Percentiles rank a stretch among this genome's conserved stretches.
phyloP scores from a whole-genome alignment of 208 protist genomes.

The Trypanosoma vivax region DNA sequence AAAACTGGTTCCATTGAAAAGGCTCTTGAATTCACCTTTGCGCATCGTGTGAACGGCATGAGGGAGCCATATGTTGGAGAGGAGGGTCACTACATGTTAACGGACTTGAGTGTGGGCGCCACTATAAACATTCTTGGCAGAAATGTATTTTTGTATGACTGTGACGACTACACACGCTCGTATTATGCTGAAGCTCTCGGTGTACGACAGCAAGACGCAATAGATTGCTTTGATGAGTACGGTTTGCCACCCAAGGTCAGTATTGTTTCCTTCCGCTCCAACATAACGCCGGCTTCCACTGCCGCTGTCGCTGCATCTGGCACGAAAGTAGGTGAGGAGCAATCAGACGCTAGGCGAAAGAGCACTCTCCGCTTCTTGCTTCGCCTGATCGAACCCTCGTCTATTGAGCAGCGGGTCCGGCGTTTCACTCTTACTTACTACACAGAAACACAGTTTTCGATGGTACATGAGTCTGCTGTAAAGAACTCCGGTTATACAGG shows the following conservation, averaged over 20 bases:
- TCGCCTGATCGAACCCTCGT: constrained; percentile 38
- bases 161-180: constrained; percentile 90
- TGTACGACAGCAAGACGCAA: constrained; percentile 27
- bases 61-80: constrained; percentile 62
- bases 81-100: constrained; percentile 70
- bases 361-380: constrained; percentile 76
- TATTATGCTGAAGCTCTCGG: constrained; percentile 78
- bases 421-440: constrained; percentile 80
- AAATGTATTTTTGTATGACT: constrained; percentile 86
- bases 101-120: constrained; percentile 80
- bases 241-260: constrained; percentile 10
- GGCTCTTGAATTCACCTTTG: constrained; percentile 78
- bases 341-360: constrained; percentile 5
- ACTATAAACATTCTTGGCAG: constrained; percentile 80
- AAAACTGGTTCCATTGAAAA: constrained; percentile 67
- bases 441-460: constrained; percentile 86
- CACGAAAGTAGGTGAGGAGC: background rate
- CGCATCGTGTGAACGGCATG: constrained; percentile 75
- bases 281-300: constrained; percentile 10
- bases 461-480: constrained; percentile 60
- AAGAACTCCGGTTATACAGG: constrained; percentile 67
- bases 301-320: background rate
- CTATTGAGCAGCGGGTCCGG: constrained; percentile 42
- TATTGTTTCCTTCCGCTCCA: constrained; percentile 8
- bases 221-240: constrained; percentile 28